Conservation (phyloP, 2,329 filamentous ascomycete species). For the Fusarium euwallaceae region DNA sequence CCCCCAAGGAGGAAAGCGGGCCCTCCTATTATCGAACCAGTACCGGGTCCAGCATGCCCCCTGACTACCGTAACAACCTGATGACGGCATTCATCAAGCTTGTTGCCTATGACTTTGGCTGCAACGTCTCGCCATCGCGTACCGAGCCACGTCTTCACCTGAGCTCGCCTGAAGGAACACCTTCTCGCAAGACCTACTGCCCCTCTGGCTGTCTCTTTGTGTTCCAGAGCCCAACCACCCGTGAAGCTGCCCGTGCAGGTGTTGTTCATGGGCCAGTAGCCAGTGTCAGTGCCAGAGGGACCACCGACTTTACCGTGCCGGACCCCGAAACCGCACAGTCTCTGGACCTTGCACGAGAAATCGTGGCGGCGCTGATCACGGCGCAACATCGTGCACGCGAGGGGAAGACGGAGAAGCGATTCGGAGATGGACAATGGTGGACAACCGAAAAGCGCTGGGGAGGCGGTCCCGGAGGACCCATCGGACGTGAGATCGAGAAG, state of each 20-base stretch:
- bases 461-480: slow-evolving; percentile 72
- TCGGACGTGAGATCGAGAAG: slow-evolving; percentile 70
- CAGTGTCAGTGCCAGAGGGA: slow-evolving; percentile 69
- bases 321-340: slow-evolving; percentile 67
- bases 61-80: slow-evolving; percentile 69
- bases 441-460: slow-evolving; percentile 72
- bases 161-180: slow-evolving; percentile 52
- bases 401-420: slow-evolving; percentile 66
- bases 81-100: slow-evolving; percentile 72
- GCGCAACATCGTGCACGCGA: slow-evolving; percentile 74
- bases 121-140: slow-evolving; percentile 69
- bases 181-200: slow-evolving; percentile 65
- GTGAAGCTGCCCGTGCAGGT: slow-evolving; percentile 70
- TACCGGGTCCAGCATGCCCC: slow-evolving; percentile 68
- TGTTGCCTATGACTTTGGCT: slow-evolving; percentile 75
- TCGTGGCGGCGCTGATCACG: slow-evolving; percentile 71
- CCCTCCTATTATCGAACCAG: slow-evolving; percentile 56
- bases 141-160: slow-evolving; percentile 72
- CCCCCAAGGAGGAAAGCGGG: slow-evolving; percentile 24
- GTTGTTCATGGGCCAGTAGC: slow-evolving; percentile 73
- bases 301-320: slow-evolving; percentile 62
- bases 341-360: slow-evolving; percentile 72
- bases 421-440: slow-evolving; percentile 74
- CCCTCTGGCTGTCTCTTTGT: slow-evolving; percentile 71
- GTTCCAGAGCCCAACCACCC: slow-evolving; percentile 70